These are phyloP conservation scores for Helotiales sp. DNA, from an alignment of 2,329 filamentous ascomycete genomes.

Conservation along the genomic window DNA sequence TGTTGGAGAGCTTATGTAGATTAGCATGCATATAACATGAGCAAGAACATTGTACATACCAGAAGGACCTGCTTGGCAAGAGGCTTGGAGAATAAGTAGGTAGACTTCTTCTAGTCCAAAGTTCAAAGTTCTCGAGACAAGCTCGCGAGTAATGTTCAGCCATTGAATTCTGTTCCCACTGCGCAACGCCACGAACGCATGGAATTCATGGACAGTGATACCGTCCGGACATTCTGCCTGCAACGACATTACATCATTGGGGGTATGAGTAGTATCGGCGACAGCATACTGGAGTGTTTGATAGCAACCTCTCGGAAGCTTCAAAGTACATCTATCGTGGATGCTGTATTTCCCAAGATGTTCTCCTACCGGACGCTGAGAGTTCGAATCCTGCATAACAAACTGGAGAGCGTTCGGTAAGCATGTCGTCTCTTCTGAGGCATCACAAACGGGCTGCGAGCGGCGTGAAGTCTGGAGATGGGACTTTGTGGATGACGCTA, in stretches of 20 bases:
- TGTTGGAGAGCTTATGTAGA: not conserved
- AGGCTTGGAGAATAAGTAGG: slow-evolving; percentile 54
- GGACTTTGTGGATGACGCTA: slow-evolving; percentile 29
- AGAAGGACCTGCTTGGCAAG: slow-evolving; percentile 53
- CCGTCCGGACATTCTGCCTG: slow-evolving; percentile 53
- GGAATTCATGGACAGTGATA: slow-evolving; percentile 59
- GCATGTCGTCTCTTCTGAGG: slow-evolving; percentile 47
- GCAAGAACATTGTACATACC: not conserved
- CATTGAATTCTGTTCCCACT: slow-evolving; percentile 44
- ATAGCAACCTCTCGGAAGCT: slow-evolving; percentile 42
- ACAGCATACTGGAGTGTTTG: slow-evolving; percentile 37
- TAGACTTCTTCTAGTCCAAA: slow-evolving; percentile 55
- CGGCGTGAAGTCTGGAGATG: slow-evolving; percentile 44
- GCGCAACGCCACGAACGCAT: slow-evolving; percentile 55
- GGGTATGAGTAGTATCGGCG: slow-evolving; percentile 34
- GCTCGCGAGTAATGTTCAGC: slow-evolving; percentile 58
- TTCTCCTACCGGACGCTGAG: slow-evolving; percentile 20
- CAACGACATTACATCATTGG: slow-evolving; percentile 59
- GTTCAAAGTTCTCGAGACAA: slow-evolving; percentile 54
- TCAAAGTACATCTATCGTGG: slow-evolving; percentile 48
- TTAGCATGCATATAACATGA: not conserved
- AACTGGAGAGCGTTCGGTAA: slow-evolving; percentile 52
- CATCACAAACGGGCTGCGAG: slow-evolving; percentile 33
- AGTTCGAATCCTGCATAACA: slow-evolving; percentile 45
- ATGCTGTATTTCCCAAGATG: slow-evolving; percentile 34